Evolutionary conservation across 139 green algal genomes (phyloP), one percentile per base, ranked within the genome.

Genomic region (Spirogloea muscicola): DNA sequence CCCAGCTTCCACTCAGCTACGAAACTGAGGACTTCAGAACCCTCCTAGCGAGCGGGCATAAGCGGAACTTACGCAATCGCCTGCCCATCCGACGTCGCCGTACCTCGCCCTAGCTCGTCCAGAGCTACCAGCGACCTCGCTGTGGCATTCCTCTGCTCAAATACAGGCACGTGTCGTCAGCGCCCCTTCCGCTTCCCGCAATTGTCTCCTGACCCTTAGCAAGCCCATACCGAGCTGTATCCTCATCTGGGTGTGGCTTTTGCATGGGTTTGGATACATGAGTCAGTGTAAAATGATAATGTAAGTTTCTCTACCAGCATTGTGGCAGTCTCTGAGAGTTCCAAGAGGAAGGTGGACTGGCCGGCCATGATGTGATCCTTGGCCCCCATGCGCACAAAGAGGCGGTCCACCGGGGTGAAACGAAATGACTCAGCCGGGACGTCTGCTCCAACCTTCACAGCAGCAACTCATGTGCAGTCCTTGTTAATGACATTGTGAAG

Each of bases 71-170:
- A 88, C 31, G 94, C 94, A 33, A 99, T 95, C 72, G 94, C 94
- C 13, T 89, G 88, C 16, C 95, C 95, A 70, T 99, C 95, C 21
- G 88, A 85, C 1, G 95, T 99, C n/a, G 92, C 85, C 2, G 95
- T 99, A 31, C 95, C 95, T 3, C 95, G 72, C 1, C 95, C 95
- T 43, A 99, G 88, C 85, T 99, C 95, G 71, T 98, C 94, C 76
- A 98, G 82, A 0, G 88, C 91, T 55, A 98, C 94, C 40, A 98
- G 84, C 48, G 85, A 89, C 49, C 65, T 29, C 2, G 37, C 52
- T 37, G 87, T 88, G 36, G 80, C 74, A 27, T 49, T 52, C 33
- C 71, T 39, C 71, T 76, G 61, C 37, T n/a, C n/a, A n/a, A n/a
- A n/a, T n/a, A n/a, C n/a, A n/a, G n/a, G n/a, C n/a, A n/a, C n/a